These are phyloP conservation scores for Leccinum subgranulosum DNA, from an alignment of 768 basidiomycete species.

Conservation along the genomic window DNA sequence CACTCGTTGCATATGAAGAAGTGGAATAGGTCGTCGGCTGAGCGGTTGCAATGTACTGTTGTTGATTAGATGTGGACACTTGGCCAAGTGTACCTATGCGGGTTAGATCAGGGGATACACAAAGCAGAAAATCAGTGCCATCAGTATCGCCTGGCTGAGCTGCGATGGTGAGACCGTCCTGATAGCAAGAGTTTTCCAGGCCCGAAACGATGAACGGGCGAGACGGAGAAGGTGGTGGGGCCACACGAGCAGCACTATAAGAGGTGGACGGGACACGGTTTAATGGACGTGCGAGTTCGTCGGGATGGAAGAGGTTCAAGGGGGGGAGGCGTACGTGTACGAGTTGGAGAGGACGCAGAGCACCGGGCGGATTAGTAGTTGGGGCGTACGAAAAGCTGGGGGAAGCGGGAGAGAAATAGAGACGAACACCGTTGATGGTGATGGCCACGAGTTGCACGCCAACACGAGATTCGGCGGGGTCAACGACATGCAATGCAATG, in stretches of 20 bases:
- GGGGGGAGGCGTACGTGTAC: slow-evolving; percentile 80
- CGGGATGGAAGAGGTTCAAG: slow-evolving; percentile 71
- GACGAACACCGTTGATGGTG: slow-evolving; percentile 76
- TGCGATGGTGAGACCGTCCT: slow-evolving; percentile 62
- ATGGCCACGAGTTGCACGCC: slow-evolving; percentile 77
- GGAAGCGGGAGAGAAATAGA: slow-evolving; percentile 71
- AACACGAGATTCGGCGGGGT: slow-evolving; percentile 61
- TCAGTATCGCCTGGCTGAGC: slow-evolving; percentile 75
- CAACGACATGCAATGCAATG: slow-evolving; percentile 65
- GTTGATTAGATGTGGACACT: slow-evolving; percentile 42
- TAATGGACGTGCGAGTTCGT: slow-evolving; percentile 55
- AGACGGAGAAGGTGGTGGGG: slow-evolving; percentile 42
- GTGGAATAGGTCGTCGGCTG: slow-evolving; percentile 39
- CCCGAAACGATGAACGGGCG: slow-evolving; percentile 58
- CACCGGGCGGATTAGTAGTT: slow-evolving; percentile 25
- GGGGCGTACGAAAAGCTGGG: slow-evolving; percentile 48
- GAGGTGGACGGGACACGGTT: slow-evolving; percentile 39
- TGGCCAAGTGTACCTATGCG: slow-evolving; percentile 70
- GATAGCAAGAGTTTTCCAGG: slow-evolving; percentile 63
- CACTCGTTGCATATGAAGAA: slow-evolving; percentile 38
- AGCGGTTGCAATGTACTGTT: slow-evolving; percentile 35
- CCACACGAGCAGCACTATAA: slow-evolving; percentile 47
- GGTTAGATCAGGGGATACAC: slow-evolving; percentile 72
- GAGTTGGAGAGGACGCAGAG: slow-evolving; percentile 52
- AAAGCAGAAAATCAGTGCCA: slow-evolving; percentile 71